Percentiles rank a stretch among this genome's conserved stretches.
These are phyloP conservation scores for Marasmius oreades DNA, from an alignment of 1,284 basidiomycete genomes.

Conservation along the genomic window DNA sequence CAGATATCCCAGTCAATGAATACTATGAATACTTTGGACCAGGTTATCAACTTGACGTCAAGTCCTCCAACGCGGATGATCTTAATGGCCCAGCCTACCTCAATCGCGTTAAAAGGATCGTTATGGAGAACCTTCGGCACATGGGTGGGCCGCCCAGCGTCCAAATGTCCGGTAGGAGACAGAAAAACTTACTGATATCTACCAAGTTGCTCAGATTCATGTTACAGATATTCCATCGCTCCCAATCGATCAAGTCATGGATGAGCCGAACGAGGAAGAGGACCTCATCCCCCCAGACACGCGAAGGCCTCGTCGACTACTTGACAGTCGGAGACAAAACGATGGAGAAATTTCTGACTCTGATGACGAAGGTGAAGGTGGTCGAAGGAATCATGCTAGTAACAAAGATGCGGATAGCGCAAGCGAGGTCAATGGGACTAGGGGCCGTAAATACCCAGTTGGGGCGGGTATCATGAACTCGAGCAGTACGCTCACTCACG, in stretches of 20 bases:
- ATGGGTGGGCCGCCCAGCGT: conserved; percentile 87
- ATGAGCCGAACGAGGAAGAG: conserved; percentile 79
- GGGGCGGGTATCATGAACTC: conserved; percentile 67
- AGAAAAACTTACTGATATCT: background rate
- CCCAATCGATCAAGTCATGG: conserved; percentile 74
- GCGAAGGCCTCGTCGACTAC: conserved; percentile 67
- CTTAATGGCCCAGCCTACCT: conserved; percentile 93
- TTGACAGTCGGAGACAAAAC: conserved; percentile 70
- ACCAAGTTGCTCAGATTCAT: conserved; percentile 1
- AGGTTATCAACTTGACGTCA: conserved; percentile 96
- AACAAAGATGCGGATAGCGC: conserved; percentile 52
- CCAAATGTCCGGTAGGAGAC: conserved; percentile 71
- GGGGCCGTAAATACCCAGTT: conserved; percentile 60
- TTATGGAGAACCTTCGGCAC: conserved; percentile 87
- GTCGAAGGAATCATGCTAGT: conserved; percentile 60
- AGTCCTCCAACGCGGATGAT: conserved; percentile 94
- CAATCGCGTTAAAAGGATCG: conserved; percentile 88
- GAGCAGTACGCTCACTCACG: conserved; percentile 54
- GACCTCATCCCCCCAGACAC: conserved; percentile 75
- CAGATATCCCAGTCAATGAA: conserved; percentile 94
- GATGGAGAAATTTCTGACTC: conserved; percentile 84
- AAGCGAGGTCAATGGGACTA: conserved; percentile 31
- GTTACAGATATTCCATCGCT: conserved; percentile 69
- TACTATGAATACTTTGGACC: conserved; percentile 99
- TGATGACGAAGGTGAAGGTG: conserved; percentile 84